These are phyloP conservation scores for Coprinopsis sp. DNA, from an alignment of 768 basidiomycete genomes.

Conservation along the genomic window DNA sequence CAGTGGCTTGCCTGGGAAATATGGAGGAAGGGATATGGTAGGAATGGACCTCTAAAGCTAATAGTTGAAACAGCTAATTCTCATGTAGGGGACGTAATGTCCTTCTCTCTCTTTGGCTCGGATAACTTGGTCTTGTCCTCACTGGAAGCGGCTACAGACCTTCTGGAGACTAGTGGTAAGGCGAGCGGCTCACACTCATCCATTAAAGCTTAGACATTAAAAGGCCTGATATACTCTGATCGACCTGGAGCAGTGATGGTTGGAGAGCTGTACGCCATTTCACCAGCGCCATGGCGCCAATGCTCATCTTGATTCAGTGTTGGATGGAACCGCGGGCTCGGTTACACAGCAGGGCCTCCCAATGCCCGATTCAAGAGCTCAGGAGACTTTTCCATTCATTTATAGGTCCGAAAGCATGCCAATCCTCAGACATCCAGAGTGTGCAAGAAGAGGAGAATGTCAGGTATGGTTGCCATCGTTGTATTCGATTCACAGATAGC, in stretches of 20 bases:
- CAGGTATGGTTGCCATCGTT: not conserved
- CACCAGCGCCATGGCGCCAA: constrained; percentile 25
- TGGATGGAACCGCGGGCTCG: constrained; percentile 31
- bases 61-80: not conserved
- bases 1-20: constrained; percentile 7
- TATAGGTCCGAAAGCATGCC: constrained; percentile 27
- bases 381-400: constrained; percentile 27
- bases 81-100: constrained; percentile 21
- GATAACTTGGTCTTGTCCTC: constrained; percentile 23
- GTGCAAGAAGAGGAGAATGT: constrained; percentile 15
- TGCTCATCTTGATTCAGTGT: constrained; percentile 28
- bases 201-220: not conserved
- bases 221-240: constrained; percentile 17
- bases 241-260: constrained; percentile 10
- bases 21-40: constrained; percentile 10
- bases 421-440: constrained; percentile 13
- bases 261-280: constrained; percentile 17
- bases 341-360: constrained; percentile 28
- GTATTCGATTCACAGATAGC: not conserved
- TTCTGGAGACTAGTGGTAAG: constrained; percentile 23
- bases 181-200: not conserved
- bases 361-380: constrained; percentile 31
- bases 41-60: not conserved
- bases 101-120: constrained; percentile 21
- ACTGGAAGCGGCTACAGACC: constrained; percentile 21